Evolutionary conservation across 2,329 filamentous ascomycete species (phyloP).

Genomic region (Fusarium buxicola): DNA sequence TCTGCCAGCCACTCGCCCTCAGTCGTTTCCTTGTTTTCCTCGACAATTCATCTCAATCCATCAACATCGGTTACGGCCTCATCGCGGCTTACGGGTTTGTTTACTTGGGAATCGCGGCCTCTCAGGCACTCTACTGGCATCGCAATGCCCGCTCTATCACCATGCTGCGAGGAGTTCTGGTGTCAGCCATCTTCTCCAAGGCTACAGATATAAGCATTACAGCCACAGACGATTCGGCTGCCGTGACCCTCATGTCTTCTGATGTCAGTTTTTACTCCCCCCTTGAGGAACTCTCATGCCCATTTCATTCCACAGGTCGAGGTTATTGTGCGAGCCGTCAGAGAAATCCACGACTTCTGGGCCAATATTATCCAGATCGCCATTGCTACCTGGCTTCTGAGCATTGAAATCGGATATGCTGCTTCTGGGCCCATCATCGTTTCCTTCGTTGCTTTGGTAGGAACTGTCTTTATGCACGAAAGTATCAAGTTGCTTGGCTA

Average conservation of each 20-base stretch:
- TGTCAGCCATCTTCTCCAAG: slow-evolving; percentile 51
- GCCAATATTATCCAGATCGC: slow-evolving; percentile 51
- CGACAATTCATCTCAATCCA: slow-evolving; percentile 39
- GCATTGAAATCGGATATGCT: slow-evolving; percentile 50
- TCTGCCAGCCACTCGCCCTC: slow-evolving; percentile 53
- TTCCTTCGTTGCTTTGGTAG: slow-evolving; percentile 43
- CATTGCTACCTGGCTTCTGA: slow-evolving; percentile 50
- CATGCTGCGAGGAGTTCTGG: slow-evolving; percentile 48
- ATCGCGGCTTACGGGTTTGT: slow-evolving; percentile 50
- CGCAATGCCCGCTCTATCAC: slow-evolving; percentile 49
- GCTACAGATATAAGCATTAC: slow-evolving; percentile 47
- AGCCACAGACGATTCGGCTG: slow-evolving; percentile 48
- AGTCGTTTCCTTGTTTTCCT: slow-evolving; percentile 50
- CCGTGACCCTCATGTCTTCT: slow-evolving; percentile 57
- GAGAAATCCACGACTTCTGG: slow-evolving; percentile 53
- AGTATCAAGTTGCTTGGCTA: slow-evolving; percentile 46
- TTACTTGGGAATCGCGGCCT: slow-evolving; percentile 48
- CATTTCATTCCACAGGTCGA: slow-evolving; percentile 47
- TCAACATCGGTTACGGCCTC: slow-evolving; percentile 48
- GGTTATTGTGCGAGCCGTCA: slow-evolving; percentile 51
- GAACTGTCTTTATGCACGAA: slow-evolving; percentile 46
- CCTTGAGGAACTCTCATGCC: background rate
- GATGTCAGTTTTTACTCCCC: slow-evolving; percentile 45
- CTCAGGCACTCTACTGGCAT: slow-evolving; percentile 49
- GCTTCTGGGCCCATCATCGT: slow-evolving; percentile 50